Conservation (phyloP, 176 grass and related monocot genomes). For the Aegilops bicornis region DNA sequence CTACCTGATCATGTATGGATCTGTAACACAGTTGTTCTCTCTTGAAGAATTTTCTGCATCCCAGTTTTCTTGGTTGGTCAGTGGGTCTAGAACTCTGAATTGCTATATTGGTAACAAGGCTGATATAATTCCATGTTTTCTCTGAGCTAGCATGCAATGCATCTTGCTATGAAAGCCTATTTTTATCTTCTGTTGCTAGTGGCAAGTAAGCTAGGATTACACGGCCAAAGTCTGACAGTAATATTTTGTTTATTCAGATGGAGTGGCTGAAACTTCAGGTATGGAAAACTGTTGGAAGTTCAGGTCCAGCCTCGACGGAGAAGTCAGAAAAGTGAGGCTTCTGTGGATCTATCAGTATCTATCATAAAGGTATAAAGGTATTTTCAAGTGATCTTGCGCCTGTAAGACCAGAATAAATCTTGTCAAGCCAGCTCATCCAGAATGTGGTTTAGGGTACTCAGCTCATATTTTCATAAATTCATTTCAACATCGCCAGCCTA, state of each 20-base stretch:
- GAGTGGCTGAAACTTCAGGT: not conserved
- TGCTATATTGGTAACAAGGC: too few relatives aligned
- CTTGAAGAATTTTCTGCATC: not conserved
- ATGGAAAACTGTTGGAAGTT: conserved; percentile 4
- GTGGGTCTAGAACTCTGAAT: not conserved
- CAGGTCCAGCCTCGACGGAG: not conserved
- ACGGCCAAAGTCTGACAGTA: not conserved
- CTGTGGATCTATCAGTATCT: not conserved
- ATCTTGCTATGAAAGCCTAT: not conserved
- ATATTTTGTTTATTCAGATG: not conserved
- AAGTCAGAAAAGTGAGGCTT: conserved; percentile 2
- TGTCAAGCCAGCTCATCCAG: not conserved
- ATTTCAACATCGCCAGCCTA: not conserved
- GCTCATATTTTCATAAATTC: not conserved
- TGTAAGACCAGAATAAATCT: conserved; percentile 1
- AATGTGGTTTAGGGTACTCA: not conserved
- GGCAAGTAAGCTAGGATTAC: not conserved
- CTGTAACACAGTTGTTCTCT: too few relatives aligned
- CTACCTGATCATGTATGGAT: too few relatives aligned
- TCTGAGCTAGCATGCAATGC: not conserved
- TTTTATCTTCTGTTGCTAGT: not conserved
- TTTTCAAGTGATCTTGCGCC: conserved; percentile 12
- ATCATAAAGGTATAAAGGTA: not conserved
- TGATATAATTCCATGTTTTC: not conserved
- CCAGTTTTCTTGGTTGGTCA: not conserved